phyloP scores from a whole-genome alignment of 2,329 filamentous ascomycete species.

The Botrytis sinoallii region DNA sequence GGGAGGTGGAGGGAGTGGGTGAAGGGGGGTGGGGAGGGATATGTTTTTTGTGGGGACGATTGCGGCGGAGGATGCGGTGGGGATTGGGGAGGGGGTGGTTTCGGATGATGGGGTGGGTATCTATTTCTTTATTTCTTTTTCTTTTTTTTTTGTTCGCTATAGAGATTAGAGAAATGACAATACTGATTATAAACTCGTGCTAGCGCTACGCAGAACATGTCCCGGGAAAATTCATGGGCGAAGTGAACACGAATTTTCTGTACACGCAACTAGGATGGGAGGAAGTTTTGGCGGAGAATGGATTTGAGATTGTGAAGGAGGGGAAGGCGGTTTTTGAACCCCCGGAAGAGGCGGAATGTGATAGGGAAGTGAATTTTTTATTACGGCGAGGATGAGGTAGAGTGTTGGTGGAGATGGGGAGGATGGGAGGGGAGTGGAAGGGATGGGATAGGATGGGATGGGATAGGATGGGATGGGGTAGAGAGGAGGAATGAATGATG shows the following conservation, averaged over 20 bases:
- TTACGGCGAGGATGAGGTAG: neutral
- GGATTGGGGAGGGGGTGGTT: neutral
- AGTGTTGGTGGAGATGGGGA: too few relatives aligned
- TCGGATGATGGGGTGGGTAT: neutral
- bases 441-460: fast-evolving
- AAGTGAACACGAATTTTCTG: neutral
- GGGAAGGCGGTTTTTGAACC: neutral
- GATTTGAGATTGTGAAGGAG: neutral
- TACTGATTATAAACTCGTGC: neutral
- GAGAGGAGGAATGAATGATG: too few relatives aligned
- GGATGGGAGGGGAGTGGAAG: neutral
- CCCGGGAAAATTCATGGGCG: neutral
- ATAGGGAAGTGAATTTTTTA: neutral
- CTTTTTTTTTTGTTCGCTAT: neutral
- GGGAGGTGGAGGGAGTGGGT: neutral
- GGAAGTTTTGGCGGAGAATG: neutral
- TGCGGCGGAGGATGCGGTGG: neutral
- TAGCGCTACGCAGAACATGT: neutral
- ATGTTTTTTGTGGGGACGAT: neutral
- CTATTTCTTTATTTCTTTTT: too few relatives aligned
- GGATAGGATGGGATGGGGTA: too few relatives aligned
- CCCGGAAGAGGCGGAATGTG: neutral
- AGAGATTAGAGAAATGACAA: neutral
- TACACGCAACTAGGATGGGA: neutral
- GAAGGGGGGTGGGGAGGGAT: neutral